Percentiles rank a stretch among this genome's conserved stretches.
Evolutionary conservation across 2,329 filamentous ascomycete genomes (phyloP).

Genomic region (Trichoderma koningii): DNA sequence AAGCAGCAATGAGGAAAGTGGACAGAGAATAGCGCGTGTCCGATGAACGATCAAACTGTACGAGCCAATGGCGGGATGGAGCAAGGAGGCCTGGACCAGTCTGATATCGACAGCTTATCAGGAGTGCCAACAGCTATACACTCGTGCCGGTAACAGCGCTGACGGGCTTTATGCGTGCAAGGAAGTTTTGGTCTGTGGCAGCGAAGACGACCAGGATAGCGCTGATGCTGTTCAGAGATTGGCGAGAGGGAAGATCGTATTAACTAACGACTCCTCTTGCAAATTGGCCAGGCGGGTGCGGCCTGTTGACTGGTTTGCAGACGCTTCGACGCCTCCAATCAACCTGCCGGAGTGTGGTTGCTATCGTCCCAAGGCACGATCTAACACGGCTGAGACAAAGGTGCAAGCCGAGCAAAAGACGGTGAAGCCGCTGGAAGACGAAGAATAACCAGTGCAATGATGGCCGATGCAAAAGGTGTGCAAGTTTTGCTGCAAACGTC

Average conservation of each 20-base stretch:
- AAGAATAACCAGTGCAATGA: not conserved
- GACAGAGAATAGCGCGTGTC: conserved; percentile 1
- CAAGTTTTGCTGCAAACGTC: not conserved
- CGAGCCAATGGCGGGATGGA: conserved; percentile 1
- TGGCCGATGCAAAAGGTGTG: not conserved
- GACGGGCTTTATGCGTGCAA: conserved; percentile 7
- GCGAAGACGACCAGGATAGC: not conserved
- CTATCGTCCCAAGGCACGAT: not conserved
- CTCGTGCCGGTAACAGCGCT: not conserved
- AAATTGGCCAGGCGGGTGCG: conserved; percentile 3
- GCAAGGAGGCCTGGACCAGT: conserved; percentile 13
- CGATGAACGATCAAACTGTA: not conserved
- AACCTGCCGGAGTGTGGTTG: not conserved
- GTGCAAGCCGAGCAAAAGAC: not conserved
- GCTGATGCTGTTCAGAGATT: conserved; percentile 20
- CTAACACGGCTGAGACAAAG: not conserved
- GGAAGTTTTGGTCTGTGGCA: not conserved
- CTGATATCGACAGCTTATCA: conserved; percentile 16
- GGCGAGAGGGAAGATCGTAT: conserved; percentile 18
- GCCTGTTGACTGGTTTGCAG: conserved; percentile 1
- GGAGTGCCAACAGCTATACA: not conserved
- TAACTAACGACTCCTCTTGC: conserved; percentile 8
- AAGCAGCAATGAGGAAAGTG: not conserved
- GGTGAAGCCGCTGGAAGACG: not conserved
- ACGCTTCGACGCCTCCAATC: not conserved